Evolutionary conservation across 805 yeast species (phyloP).

Genomic region (Scheffersomyces stipitis): DNA sequence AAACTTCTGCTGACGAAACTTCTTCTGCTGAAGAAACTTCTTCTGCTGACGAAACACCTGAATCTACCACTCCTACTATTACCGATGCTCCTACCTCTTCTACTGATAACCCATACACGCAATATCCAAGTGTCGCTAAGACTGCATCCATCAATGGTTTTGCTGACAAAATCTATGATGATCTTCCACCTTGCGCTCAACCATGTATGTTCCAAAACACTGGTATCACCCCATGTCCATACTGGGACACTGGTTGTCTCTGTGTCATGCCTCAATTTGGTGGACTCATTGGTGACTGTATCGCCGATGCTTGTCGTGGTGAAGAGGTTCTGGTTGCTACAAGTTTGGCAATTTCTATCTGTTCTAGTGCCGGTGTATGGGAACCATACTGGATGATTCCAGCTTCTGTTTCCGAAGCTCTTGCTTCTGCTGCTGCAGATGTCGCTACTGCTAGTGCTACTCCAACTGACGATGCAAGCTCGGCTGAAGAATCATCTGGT

Average conservation of each 20-base stretch:
- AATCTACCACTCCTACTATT: background rate
- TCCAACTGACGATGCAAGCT: background rate
- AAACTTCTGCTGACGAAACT: background rate
- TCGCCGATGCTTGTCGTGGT: background rate
- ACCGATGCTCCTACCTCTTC: slow-evolving; percentile 1
- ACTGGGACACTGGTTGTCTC: slow-evolving; percentile 46
- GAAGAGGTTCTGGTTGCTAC: slow-evolving; percentile 1
- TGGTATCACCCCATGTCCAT: slow-evolving; percentile 40
- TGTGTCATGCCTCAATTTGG: slow-evolving; percentile 39
- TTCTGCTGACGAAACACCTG: background rate
- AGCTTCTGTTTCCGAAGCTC: slow-evolving; percentile 32
- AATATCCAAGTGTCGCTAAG: slow-evolving; percentile 44
- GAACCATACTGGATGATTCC: slow-evolving; percentile 45
- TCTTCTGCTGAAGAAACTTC: background rate
- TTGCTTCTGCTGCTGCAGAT: slow-evolving; percentile 24
- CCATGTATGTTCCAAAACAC: slow-evolving; percentile 30
- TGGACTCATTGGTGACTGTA: slow-evolving; percentile 8
- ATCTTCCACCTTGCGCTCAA: slow-evolving; percentile 37
- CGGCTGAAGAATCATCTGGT: background rate
- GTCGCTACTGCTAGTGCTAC: slow-evolving; percentile 3
- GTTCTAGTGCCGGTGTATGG: slow-evolving; percentile 39
- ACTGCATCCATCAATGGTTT: slow-evolving; percentile 43
- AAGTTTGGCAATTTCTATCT: slow-evolving; percentile 27
- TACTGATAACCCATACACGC: slow-evolving; percentile 18
- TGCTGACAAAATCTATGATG: slow-evolving; percentile 35